Base-by-base conservation (phyloP, 495 filamentous ascomycete genomes). In the Chaetomium cochliodes region DNA sequence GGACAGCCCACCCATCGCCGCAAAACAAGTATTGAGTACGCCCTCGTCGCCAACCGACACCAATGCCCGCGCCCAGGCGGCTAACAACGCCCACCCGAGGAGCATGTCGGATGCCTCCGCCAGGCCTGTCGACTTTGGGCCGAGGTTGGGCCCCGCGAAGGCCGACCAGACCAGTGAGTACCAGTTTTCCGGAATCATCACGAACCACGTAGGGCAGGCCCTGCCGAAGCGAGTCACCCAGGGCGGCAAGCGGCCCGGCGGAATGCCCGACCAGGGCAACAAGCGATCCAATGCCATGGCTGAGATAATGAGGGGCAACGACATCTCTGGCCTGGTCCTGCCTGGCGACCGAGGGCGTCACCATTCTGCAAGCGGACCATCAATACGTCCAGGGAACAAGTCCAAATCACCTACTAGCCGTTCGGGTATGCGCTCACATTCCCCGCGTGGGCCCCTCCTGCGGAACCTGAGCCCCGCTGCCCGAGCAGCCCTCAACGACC, bases 391-490 rank as follows among this genome's bases (percentile, higher is more conserved):
- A 30, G 47, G 76, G n/a, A 77, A 82, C 60, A 88, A 90, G 70
- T 88, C 85, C 13, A 84, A 80, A 62, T 88, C 88, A 52, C 85
- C 89, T 30, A 76, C 76, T 30, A 79, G 80, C 47, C 80, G 84
- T 13, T 70, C 82, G 42, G 81, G 79, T 37, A 71, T 82, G 55
- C 77, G 88, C 37, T 88, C 89, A 9, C 79, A 76, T 62, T 91
- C 89, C 23, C 87, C 88, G 1, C 76, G 76, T 18, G 44, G 13
- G 22, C 74, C 77, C 26, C 72, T 75, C 57, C 69, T 82, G 39
- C 72, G 77, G 22, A 76, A 65, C 59, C 71, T 65, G 70, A 77
- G 73, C 69, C 73, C 73, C 67, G 75, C 76, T 22, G 72, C 72
- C 33, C 74, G 79, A 58, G 75, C 74, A 44, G 68, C 79, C 47